These are phyloP conservation scores for Pseudocercospora pini-densiflorae DNA, from an alignment of 2,329 filamentous ascomycete genomes.

Conservation along the genomic window DNA sequence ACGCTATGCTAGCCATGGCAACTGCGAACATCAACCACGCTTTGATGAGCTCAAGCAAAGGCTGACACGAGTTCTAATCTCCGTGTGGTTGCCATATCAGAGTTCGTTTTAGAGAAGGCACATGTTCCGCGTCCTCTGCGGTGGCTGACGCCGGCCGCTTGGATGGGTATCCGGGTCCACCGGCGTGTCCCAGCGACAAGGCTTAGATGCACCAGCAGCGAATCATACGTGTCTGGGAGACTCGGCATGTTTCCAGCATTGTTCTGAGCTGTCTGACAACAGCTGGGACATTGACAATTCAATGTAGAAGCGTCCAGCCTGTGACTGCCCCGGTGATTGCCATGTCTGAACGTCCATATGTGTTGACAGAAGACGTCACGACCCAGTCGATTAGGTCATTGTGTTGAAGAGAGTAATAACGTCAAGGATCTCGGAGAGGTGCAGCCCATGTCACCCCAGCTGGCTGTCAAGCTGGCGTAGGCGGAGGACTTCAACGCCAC, in stretches of 20 bases:
- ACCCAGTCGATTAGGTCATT: background rate
- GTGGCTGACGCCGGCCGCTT: constrained; percentile 18
- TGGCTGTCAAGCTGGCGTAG: constrained; percentile 6
- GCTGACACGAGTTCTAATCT: constrained; percentile 12
- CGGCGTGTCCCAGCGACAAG: constrained; percentile 12
- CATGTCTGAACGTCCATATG: background rate
- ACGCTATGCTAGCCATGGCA: constrained; percentile 11
- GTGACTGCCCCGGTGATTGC: background rate
- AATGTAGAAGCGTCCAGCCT: background rate
- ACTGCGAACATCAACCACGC: constrained; percentile 18
- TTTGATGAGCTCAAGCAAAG: constrained; percentile 5
- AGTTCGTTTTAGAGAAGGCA: background rate
- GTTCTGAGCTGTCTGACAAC: constrained; percentile 11
- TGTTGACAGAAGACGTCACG: background rate
- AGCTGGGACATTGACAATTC: constrained; percentile 1
- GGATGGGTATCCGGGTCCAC: constrained; percentile 6
- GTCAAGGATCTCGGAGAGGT: background rate
- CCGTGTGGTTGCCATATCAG: constrained; percentile 11
- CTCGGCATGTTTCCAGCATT: constrained; percentile 21
- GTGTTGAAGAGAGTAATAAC: background rate
- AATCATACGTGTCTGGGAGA: constrained; percentile 10
- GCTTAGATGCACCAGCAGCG: constrained; percentile 15
- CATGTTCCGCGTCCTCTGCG: constrained; percentile 1
- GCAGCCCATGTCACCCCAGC: constrained; percentile 1
- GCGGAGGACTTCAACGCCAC: constrained; percentile 17